Evolutionary conservation across 495 filamentous ascomycete species (phyloP).

Genomic region (Trichoderma asperelloides): DNA sequence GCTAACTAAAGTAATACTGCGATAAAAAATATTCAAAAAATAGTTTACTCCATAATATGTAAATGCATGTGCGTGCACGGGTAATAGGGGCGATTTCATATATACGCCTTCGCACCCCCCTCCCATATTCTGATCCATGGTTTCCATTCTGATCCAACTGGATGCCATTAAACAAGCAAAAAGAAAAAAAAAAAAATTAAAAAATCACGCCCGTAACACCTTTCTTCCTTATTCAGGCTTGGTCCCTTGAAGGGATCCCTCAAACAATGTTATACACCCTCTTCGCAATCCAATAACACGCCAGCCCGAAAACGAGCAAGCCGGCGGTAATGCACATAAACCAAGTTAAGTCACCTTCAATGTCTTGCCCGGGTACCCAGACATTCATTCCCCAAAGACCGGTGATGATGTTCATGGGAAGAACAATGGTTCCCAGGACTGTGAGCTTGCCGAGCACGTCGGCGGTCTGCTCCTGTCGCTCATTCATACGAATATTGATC

Average conservation of each 20-base stretch:
- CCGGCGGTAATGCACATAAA: constrained; percentile 63
- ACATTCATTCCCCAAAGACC: constrained; percentile 99
- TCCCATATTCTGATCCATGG: not conserved
- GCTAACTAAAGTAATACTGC: not conserved
- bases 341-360: constrained; percentile 45
- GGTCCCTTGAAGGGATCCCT: not conserved
- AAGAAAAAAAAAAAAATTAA: not conserved
- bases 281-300: constrained; percentile 76
- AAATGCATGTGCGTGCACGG: not conserved
- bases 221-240: not conserved
- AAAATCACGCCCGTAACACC: not conserved
- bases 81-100: not conserved
- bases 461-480: constrained; percentile 90
- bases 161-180: not conserved
- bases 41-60: not conserved
- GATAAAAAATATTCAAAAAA: not conserved
- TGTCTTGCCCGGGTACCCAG: constrained; percentile 80
- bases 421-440: constrained; percentile 89
- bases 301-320: constrained; percentile 66
- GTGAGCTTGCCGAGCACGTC: constrained; percentile 92
- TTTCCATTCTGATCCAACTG: not conserved
- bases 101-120: not conserved
- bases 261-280: constrained; percentile 50
- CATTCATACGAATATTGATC: constrained; percentile 93
- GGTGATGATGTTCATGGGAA: constrained; percentile 97